A percentile compares a stretch with the other conserved stretches of the same genome.
phyloP scores from a whole-genome alignment of 169 alveolate genomes.

The Plasmodium knowlesi region DNA sequence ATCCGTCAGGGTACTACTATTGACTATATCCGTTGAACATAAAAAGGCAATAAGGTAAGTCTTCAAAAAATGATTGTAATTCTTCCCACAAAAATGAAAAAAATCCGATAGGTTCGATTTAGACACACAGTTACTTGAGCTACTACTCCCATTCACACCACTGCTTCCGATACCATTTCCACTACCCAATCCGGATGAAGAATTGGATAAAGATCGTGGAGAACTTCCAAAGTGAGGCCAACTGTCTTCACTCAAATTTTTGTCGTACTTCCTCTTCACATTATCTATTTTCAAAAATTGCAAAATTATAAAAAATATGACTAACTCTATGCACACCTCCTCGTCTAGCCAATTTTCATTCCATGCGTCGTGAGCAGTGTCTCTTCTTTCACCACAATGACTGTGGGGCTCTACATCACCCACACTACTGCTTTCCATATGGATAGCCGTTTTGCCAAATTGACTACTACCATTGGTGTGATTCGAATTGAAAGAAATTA shows the following conservation, averaged over 20 bases:
- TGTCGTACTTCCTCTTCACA: conserved; percentile 55
- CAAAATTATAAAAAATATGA: conserved; percentile 46
- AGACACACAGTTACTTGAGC: not conserved
- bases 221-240: conserved; percentile 42
- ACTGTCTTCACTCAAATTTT: conserved; percentile 60
- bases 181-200: not conserved
- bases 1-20: conserved; percentile 7
- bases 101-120: conserved; percentile 34
- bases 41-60: conserved; percentile 37
- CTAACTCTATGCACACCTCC: conserved; percentile 28
- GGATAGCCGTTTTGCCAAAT: not conserved
- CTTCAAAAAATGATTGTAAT: conserved; percentile 24
- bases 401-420: not conserved
- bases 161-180: not conserved
- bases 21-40: conserved; percentile 24
- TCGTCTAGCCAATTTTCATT: conserved; percentile 32
- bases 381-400: not conserved
- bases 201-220: not conserved
- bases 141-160: not conserved
- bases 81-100: conserved; percentile 17
- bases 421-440: not conserved
- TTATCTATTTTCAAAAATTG: conserved; percentile 60
- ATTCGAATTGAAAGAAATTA: not conserved
- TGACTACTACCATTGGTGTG: not conserved
- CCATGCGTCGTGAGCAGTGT: not conserved